Base-by-base conservation (phyloP, 805 yeast genomes). In the Candida xyloterini region DNA sequence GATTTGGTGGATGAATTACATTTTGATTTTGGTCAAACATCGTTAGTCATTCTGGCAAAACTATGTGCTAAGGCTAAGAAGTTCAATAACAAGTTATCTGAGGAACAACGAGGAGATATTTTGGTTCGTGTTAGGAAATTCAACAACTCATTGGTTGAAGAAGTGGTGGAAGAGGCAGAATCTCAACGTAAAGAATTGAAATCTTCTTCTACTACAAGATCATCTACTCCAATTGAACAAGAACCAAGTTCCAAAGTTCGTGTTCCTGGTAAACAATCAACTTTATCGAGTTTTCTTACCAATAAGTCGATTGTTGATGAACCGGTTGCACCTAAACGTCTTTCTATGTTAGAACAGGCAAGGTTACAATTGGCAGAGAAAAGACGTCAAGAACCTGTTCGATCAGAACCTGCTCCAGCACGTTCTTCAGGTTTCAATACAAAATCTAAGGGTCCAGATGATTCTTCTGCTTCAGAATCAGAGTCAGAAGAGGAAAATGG, bases 1-100 rank as follows among this genome's bases (percentile, higher is more conserved):
- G 84, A 80, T 48, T 60, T 84, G 30, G 85, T 89, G 0, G 60
- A 65, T 22, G 81, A 77, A 28, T 56, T 67, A 29, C 76, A 73
- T 16, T 64, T 79, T 27, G 55, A 71, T 10, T 68, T 82, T 21
- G 68, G 83, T 15, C 81, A 79, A 27, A 70, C 68, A 3, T 67
- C 67, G 1, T 67, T 85, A 33, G 68, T 81, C 10, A 71, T 71
- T 15, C 59, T 74, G 30, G 79, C 83, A 0, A 76, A 73, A 41
- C 78, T 80, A 52, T 89, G 84, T 27, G 68, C 79, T 2, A 78
- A 74, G 44, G 81, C 87, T 0, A 80, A 77, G 49, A 77, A 71
- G 47, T 81, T 72, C 56, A 82, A 82, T 43, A 88, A 81, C 55
- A 85, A 79, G 55, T 65, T 91, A 30, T 72, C 80, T 1, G 79